A percentile compares a stretch with the other conserved stretches of the same genome.
phyloP scores from a whole-genome alignment of 495 filamentous ascomycete species.

The Annulohypoxylon stygium region DNA sequence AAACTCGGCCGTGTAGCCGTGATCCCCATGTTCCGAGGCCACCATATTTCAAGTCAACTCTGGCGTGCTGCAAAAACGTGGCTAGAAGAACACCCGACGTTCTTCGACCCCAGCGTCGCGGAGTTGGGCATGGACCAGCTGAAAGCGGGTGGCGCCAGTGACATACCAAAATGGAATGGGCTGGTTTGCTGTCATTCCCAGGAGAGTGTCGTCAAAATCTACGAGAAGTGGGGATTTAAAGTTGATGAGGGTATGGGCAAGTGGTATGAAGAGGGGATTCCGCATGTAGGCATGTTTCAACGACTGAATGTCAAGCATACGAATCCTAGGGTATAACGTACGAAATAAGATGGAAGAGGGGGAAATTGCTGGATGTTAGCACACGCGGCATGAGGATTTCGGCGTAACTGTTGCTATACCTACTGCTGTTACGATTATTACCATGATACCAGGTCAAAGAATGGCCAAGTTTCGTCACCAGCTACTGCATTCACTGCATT shows the following conservation, averaged over 20 bases:
- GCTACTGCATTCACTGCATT: conserved; percentile 14
- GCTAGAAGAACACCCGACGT: conserved; percentile 66
- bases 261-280: conserved; percentile 88
- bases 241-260: conserved; percentile 76
- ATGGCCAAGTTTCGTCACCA: conserved; percentile 24
- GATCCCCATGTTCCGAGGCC: conserved; percentile 69
- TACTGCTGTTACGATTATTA: conserved; percentile 15
- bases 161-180: conserved; percentile 71
- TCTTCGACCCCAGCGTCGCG: conserved; percentile 62
- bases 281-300: conserved; percentile 84
- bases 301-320: conserved; percentile 48
- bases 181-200: conserved; percentile 83
- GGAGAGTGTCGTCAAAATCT: conserved; percentile 69
- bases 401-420: conserved; percentile 8
- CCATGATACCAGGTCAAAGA: conserved; percentile 40
- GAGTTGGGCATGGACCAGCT: conserved; percentile 60
- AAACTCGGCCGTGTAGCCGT: conserved; percentile 84
- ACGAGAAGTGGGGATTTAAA: conserved; percentile 75
- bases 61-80: conserved; percentile 73
- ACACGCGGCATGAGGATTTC: background rate
- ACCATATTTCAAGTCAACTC: conserved; percentile 72
- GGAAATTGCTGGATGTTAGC: background rate
- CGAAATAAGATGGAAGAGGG: background rate
- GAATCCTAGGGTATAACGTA: conserved; percentile 27
- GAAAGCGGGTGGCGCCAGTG: conserved; percentile 43